phyloP scores from a whole-genome alignment of 495 filamentous ascomycete species.

The Baudoinia panamericana region DNA sequence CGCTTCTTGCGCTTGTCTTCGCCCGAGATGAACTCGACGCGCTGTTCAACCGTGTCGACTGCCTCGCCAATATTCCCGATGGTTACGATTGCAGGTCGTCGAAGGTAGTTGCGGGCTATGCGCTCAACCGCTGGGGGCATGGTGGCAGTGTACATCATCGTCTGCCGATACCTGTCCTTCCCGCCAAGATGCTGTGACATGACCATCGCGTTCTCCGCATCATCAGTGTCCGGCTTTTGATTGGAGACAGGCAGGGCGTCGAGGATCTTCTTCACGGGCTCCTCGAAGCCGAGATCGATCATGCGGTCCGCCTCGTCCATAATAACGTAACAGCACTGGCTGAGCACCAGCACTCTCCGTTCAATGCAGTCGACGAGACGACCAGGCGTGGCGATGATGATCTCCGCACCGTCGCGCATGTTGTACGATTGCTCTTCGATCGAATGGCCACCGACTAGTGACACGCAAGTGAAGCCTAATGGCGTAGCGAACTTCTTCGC shows the following conservation, averaged over 20 bases:
- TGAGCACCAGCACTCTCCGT: slow-evolving; percentile 76
- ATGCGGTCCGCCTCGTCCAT: slow-evolving; percentile 98
- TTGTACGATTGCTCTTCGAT: slow-evolving; percentile 91
- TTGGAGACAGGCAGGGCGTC: slow-evolving; percentile 91
- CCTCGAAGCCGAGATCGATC: slow-evolving; percentile 98
- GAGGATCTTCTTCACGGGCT: slow-evolving; percentile 94
- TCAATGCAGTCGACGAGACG: slow-evolving; percentile 96
- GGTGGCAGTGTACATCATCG: slow-evolving; percentile 99
- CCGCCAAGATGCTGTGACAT: slow-evolving; percentile 78
- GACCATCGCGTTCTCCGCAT: slow-evolving; percentile 70
- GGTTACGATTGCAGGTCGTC: slow-evolving; percentile 84
- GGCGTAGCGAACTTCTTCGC: slow-evolving; percentile 86
- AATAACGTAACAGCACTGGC: slow-evolving; percentile 96
- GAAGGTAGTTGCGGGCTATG: slow-evolving; percentile 90
- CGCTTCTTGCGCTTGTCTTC: slow-evolving; percentile 98
- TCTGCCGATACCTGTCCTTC: slow-evolving; percentile 85
- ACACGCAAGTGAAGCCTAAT: slow-evolving; percentile 88
- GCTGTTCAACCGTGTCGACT: slow-evolving; percentile 97
- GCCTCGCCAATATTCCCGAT: slow-evolving; percentile 93
- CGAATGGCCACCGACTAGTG: slow-evolving; percentile 92
- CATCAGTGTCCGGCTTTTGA: slow-evolving; percentile 91
- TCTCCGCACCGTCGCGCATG: slow-evolving; percentile 89
- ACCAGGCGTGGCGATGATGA: slow-evolving; percentile 95
- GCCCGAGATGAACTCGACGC: slow-evolving; percentile 79
- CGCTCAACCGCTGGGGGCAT: slow-evolving; percentile 92